A percentile compares a stretch with the other conserved stretches of the same genome.
These are phyloP conservation scores for Collybiopsis luxurians DNA, from an alignment of 768 basidiomycete species.

Conservation along the genomic window DNA sequence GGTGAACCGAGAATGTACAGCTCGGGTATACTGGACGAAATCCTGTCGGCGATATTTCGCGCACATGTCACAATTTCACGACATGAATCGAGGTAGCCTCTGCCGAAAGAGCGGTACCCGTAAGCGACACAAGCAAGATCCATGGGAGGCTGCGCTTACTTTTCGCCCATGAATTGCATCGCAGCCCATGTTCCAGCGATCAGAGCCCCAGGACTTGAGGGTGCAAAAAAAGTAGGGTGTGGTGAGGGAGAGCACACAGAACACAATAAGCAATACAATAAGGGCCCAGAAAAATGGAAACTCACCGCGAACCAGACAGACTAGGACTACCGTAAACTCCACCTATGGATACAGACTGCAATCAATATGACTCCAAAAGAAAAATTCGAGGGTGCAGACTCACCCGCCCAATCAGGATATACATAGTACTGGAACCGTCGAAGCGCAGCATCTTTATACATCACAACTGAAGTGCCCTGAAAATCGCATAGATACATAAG, in stretches of 20 bases:
- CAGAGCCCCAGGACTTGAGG: conserved; percentile 76
- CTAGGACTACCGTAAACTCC: conserved; percentile 91
- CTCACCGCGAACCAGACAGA: conserved; percentile 85
- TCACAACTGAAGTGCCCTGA: conserved; percentile 89
- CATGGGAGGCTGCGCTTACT: conserved; percentile 44
- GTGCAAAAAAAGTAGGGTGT: not conserved
- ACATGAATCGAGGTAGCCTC: conserved; percentile 89
- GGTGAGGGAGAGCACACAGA: not conserved
- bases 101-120: conserved; percentile 26
- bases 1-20: conserved; percentile 90
- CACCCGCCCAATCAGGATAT: conserved; percentile 75
- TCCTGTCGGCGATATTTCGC: conserved; percentile 63
- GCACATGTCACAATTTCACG: conserved; percentile 75
- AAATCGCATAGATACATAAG: conserved; percentile 2
- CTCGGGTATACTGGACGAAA: conserved; percentile 71
- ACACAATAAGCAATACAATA: not conserved
- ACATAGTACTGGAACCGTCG: conserved; percentile 86
- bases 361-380: too few species aligned
- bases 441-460: conserved; percentile 82
- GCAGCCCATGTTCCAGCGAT: conserved; percentile 97
- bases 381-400: conserved; percentile 18
- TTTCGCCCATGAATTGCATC: conserved; percentile 87
- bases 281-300: not conserved
- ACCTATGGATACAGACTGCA: conserved; percentile 39
- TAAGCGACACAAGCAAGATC: not conserved